Evolutionary conservation across 495 filamentous ascomycete species (phyloP).

Genomic region (Aspergillus coremiiformis): DNA sequence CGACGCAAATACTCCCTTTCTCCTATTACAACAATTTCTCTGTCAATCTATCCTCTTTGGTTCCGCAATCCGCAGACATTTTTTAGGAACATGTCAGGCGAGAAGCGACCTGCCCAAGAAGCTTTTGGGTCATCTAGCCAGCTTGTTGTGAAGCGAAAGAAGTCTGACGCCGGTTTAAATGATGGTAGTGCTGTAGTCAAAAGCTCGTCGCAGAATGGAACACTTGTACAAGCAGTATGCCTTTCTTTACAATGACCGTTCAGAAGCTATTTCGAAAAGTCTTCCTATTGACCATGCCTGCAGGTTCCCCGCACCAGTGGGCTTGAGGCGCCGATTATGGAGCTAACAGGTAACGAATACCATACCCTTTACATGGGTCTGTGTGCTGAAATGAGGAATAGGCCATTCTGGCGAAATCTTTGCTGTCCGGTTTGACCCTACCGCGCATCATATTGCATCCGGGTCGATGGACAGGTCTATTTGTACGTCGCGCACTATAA

Average conservation of each 20-base stretch:
- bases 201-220: constrained; percentile 59
- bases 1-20: neutral
- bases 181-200: constrained; percentile 55
- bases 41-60: neutral
- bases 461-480: constrained; percentile 93
- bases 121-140: constrained; percentile 68
- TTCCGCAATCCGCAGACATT: neutral
- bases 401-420: constrained; percentile 79
- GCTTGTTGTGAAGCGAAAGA: constrained; percentile 84
- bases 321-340: constrained; percentile 90
- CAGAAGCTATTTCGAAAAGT: neutral
- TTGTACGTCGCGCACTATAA: constrained; percentile 43
- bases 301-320: constrained; percentile 79
- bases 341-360: constrained; percentile 62
- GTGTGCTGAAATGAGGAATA: constrained; percentile 9
- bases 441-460: constrained; percentile 82
- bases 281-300: constrained; percentile 10
- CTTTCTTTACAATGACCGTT: neutral
- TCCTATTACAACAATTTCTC: neutral
- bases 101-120: constrained; percentile 80
- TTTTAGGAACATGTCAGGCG: constrained; percentile 60
- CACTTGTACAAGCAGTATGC: constrained; percentile 79
- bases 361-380: neutral
- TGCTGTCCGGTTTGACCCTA: constrained; percentile 80
- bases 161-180: constrained; percentile 58